phyloP scores from a whole-genome alignment of 2,329 filamentous ascomycete genomes.

The Saccharata proteae region DNA sequence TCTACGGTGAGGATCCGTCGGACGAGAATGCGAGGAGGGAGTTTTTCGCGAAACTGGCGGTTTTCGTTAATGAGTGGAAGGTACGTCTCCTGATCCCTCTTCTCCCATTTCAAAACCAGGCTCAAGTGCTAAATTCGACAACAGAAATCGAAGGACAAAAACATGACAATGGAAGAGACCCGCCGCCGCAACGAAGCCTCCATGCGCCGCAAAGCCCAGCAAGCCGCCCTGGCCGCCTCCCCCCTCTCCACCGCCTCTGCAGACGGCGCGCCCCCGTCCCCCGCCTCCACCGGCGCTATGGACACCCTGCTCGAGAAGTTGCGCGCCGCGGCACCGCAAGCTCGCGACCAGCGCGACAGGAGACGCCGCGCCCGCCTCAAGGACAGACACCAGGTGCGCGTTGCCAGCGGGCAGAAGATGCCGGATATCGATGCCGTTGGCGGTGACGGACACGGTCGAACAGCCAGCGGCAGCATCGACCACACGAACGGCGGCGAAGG shows the following conservation, averaged over 20 bases:
- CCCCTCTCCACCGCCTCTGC: slow-evolving; percentile 27
- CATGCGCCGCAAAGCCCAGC: slow-evolving; percentile 66
- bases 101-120: neutral
- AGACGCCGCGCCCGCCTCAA: slow-evolving; percentile 78
- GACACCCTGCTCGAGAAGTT: slow-evolving; percentile 91
- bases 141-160: slow-evolving; percentile 84
- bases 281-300: slow-evolving; percentile 80
- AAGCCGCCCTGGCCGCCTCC: slow-evolving; percentile 42
- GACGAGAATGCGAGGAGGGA: slow-evolving; percentile 90
- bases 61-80: slow-evolving; percentile 89
- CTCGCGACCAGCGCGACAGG: slow-evolving; percentile 78
- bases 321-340: slow-evolving; percentile 80
- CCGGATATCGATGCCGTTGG: slow-evolving; percentile 57
- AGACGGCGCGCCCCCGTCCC: slow-evolving; percentile 34
- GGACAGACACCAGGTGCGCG: slow-evolving; percentile 78
- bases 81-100: no score
- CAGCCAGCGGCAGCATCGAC: slow-evolving; percentile 12
- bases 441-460: slow-evolving; percentile 20
- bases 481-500: slow-evolving; percentile 34
- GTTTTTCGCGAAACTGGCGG: slow-evolving; percentile 88
- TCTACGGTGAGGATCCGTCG: slow-evolving; percentile 85
- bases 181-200: slow-evolving; percentile 77
- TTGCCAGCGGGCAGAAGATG: slow-evolving; percentile 82
- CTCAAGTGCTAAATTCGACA: no score
- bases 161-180: slow-evolving; percentile 68